phyloP scores from a whole-genome alignment of 305 asterid species.

The Lippia alba region DNA sequence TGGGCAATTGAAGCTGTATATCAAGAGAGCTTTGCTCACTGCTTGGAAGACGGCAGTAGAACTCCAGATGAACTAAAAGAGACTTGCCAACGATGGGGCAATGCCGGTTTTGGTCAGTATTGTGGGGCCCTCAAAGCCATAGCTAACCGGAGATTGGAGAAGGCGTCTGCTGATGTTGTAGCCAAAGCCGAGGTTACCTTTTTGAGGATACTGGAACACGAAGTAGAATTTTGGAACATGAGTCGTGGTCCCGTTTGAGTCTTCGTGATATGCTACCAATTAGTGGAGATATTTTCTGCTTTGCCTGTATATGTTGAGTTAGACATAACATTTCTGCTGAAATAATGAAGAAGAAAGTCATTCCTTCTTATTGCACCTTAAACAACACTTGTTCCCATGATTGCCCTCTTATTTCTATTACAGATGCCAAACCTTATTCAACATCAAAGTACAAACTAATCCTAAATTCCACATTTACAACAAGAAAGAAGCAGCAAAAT shows the following conservation, averaged over 20 bases:
- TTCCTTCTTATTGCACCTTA: too few species aligned
- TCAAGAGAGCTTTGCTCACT: conserved; percentile 86
- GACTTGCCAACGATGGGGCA: conserved; percentile 83
- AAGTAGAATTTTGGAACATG: conserved; percentile 86
- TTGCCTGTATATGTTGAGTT: background rate
- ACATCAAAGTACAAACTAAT: conserved; percentile 11
- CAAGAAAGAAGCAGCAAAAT: background rate
- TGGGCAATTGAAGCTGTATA: conserved; percentile 87
- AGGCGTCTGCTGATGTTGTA: conserved; percentile 52
- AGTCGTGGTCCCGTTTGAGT: conserved; percentile 48
- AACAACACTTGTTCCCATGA: background rate
- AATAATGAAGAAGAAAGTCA: too few species aligned
- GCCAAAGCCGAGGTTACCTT: conserved; percentile 67
- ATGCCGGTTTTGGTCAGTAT: conserved; percentile 55
- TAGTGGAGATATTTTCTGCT: background rate
- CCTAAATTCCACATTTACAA: conserved; percentile 25
- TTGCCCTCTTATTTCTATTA: background rate
- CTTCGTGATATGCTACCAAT: background rate
- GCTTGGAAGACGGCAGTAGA: conserved; percentile 62
- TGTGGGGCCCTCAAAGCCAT: conserved; percentile 56
- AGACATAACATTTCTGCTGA: background rate
- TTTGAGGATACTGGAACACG: conserved; percentile 59
- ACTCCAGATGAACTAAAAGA: conserved; percentile 70
- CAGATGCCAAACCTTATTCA: background rate
- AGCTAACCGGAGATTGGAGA: conserved; percentile 55